phyloP scores from a whole-genome alignment of 768 basidiomycete genomes.

The Tylopilus plumbeoviolaceoides region DNA sequence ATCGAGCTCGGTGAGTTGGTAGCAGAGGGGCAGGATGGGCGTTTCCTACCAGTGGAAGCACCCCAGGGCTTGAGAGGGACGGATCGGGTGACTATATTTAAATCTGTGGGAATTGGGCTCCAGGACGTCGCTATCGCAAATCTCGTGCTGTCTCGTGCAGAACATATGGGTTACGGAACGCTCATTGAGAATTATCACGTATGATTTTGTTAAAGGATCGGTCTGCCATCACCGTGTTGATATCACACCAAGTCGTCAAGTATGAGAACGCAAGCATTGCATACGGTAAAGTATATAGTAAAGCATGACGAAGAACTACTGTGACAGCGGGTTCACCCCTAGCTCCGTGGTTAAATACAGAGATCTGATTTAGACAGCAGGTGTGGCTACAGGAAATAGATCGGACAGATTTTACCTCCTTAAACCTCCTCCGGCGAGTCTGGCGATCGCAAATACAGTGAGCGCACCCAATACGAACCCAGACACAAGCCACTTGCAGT shows the following conservation, averaged over 20 bases:
- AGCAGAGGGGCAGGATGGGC: conserved; percentile 4
- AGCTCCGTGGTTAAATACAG: too few species aligned
- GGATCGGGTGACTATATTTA: conserved; percentile 73
- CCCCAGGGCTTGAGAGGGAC: conserved; percentile 13
- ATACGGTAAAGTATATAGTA: neutral
- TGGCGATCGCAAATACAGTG: conserved; percentile 4
- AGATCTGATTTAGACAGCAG: too few species aligned
- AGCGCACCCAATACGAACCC: conserved; percentile 20
- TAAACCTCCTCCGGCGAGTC: neutral
- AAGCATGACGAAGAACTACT: too few species aligned
- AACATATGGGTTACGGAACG: conserved; percentile 49
- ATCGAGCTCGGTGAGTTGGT: conserved; percentile 71
- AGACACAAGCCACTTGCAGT: conserved; percentile 11
- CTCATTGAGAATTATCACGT: conserved; percentile 43
- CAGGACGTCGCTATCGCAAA: conserved; percentile 83
- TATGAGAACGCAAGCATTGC: too few species aligned
- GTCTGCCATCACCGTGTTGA: too few species aligned
- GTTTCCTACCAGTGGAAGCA: conserved; percentile 8
- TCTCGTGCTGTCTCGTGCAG: conserved; percentile 61
- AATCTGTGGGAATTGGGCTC: conserved; percentile 83
- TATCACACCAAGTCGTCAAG: neutral
- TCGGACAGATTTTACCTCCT: neutral
- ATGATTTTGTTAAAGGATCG: too few species aligned
- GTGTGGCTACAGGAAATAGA: neutral
- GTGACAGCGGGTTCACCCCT: too few species aligned